Evolutionary conservation across 164 flowering plant species (phyloP), one percentile per base, ranked within the genome.

Genomic region (Magnolia changhungtana): DNA sequence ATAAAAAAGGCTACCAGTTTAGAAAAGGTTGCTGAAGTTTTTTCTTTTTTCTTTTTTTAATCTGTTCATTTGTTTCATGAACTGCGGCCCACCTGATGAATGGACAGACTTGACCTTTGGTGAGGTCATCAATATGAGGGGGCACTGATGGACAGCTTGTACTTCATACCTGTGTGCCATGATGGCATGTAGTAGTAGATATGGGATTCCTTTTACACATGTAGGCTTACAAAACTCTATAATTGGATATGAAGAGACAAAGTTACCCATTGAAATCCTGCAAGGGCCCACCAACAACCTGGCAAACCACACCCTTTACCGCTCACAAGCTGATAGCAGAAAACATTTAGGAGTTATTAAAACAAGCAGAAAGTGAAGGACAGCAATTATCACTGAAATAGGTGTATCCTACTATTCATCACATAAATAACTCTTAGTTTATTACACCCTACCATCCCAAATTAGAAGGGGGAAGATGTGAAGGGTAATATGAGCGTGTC

Each of bases 201-300:
- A 3, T 67, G 20, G 18, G 49, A 7, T 52, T 72, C 8, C n/a
- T 19, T 64, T 50, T 7, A 24, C 23, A 63, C 52, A 59, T n/a
- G 51, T 3, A 4, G 9, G 16, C 61, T 55, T 55, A 11, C 61
- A 11, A 11, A 11, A 55, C 37, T 18, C 9, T 63, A 14, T 23
- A 58, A 71, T 20, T 18, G 37, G 69, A 49, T 5, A 37, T 37
- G 63, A 1, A 58, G 20, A 29, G 63, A 72, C 2, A 18, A 29
- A 16, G 13, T 78, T 83, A 87, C 90, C 90, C 90, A 87, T 77
- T 87, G 90, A 73, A 87, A 87, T 72, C 80, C 88, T 65, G 82
- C 85, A 11, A 86, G 86, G 14, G 81, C 83, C 81, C 85, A 87
- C 90, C 90, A 87, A 78, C 86, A 86, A 61, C 83, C 84, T 55